Evolutionary conservation across 1,284 basidiomycete species (phyloP).

Genomic region (Ustanciosporium gigantosporum): DNA sequence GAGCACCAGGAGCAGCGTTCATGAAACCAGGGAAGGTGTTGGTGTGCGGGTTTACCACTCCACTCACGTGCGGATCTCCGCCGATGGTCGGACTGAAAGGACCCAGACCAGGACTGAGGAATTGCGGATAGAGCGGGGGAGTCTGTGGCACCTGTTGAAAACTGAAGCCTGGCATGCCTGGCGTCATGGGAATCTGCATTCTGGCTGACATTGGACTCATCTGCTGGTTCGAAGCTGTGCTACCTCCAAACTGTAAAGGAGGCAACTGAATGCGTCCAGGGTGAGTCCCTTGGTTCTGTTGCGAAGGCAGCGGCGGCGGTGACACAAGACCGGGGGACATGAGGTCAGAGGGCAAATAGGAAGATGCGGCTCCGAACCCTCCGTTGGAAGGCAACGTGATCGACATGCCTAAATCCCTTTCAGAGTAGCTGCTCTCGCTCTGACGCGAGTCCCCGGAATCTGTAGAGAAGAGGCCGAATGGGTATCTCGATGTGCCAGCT

Average conservation of each 20-base stretch:
- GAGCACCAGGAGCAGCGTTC: conserved; percentile 40
- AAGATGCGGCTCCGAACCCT: conserved; percentile 22
- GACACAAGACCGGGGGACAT: conserved; percentile 39
- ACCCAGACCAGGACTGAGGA: conserved; percentile 61
- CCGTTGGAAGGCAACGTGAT: conserved; percentile 22
- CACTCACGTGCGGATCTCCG: conserved; percentile 2
- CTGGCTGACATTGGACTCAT: conserved; percentile 29
- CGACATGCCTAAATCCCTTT: conserved; percentile 21
- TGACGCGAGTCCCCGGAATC: neutral
- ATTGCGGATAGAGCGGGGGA: conserved; percentile 60
- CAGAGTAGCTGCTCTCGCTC: neutral
- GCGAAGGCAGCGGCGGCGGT: conserved; percentile 10
- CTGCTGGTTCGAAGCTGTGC: conserved; percentile 1
- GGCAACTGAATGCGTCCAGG: conserved; percentile 54
- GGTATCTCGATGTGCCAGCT: neutral
- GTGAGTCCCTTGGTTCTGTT: conserved; percentile 5
- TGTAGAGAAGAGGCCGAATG: neutral
- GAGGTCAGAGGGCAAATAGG: conserved; percentile 34
- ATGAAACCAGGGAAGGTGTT: conserved; percentile 9
- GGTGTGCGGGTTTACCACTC: neutral
- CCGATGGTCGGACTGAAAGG: conserved; percentile 50
- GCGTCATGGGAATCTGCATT: conserved; percentile 60
- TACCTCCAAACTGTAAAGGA: conserved; percentile 3
- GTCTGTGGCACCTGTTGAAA: conserved; percentile 62
- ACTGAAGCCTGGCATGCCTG: conserved; percentile 63